A percentile compares a stretch with the other conserved stretches of the same genome.
phyloP scores from a whole-genome alignment of 441 rosid species.

The Euphorbia neoarborescens region DNA sequence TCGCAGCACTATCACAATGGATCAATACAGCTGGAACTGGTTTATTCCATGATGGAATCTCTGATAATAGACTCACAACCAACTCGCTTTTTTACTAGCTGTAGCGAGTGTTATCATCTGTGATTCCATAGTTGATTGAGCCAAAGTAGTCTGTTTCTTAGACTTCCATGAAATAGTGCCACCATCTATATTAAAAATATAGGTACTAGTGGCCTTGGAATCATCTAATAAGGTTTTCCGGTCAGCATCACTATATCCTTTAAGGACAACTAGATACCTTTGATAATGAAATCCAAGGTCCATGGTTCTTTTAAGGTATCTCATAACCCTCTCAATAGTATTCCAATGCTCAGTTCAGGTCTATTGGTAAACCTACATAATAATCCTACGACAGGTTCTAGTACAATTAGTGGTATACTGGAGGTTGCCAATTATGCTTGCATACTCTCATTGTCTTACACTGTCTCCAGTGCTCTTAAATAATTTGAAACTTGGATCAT shows the following conservation, averaged over 20 bases:
- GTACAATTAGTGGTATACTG: neutral
- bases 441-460: neutral
- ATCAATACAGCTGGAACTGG: neutral
- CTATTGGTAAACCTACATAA: neutral
- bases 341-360: neutral
- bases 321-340: neutral
- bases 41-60: neutral
- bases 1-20: neutral
- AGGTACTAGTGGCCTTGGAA: neutral
- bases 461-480: neutral
- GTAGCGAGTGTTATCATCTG: neutral
- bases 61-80: neutral
- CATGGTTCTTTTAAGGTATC: no score
- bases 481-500: neutral
- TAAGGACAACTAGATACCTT: neutral
- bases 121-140: neutral
- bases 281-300: neutral
- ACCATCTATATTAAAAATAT: neutral
- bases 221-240: constrained; percentile 6
- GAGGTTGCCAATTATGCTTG: neutral
- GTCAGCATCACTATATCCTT: constrained; percentile 6
- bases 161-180: neutral
- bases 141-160: no score
- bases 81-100: constrained; percentile 5
- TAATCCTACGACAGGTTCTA: neutral